phyloP scores from a whole-genome alignment of 2,329 filamentous ascomycete genomes.

The Venturia aucupariae region DNA sequence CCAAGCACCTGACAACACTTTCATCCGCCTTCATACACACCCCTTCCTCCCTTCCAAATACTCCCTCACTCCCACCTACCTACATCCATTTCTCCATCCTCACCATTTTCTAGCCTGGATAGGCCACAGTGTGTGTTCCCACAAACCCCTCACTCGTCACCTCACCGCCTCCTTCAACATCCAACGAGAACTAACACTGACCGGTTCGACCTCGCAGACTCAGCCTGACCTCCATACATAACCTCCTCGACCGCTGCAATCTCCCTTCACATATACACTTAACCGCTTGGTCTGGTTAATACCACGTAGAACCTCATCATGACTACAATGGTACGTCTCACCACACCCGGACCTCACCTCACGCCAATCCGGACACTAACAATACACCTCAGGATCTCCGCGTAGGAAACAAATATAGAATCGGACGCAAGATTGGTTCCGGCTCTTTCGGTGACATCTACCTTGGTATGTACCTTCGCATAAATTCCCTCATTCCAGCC shows the following conservation, averaged over 20 bases:
- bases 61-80: background rate
- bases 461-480: constrained; percentile 48
- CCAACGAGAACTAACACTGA: background rate
- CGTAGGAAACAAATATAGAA: constrained; percentile 99
- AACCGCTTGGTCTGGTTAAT: background rate
- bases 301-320: background rate
- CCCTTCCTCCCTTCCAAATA: background rate
- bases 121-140: background rate
- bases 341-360: background rate
- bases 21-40: background rate
- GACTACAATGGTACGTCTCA: background rate
- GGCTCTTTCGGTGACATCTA: constrained; percentile 98
- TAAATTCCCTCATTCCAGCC: background rate
- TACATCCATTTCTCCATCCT: background rate
- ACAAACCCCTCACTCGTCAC: background rate
- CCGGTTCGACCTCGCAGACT: background rate
- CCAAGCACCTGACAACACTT: background rate
- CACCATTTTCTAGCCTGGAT: background rate
- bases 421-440: constrained; percentile 97
- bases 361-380: background rate
- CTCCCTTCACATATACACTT: background rate
- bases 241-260: background rate
- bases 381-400: constrained; percentile 69
- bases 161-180: background rate
- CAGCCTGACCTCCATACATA: background rate